Base-by-base conservation (phyloP, 2,329 filamentous ascomycete genomes). In the Xylariaceae sp. region DNA sequence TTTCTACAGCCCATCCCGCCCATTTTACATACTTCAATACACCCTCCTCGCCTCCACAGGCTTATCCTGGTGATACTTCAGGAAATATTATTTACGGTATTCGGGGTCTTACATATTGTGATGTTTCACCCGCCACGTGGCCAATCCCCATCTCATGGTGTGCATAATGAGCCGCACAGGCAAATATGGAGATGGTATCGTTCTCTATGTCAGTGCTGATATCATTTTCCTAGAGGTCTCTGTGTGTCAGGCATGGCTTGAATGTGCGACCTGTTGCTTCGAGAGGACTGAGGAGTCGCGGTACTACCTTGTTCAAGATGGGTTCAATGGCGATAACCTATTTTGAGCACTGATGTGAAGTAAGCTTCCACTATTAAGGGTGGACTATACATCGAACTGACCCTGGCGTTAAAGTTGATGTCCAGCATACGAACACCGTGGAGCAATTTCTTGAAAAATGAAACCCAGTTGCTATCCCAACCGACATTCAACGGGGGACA, bases 1-100 rank as follows among this genome's bases (percentile, higher is more conserved):
- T 5, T n/a, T 40, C 49, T 54, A 27, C 11, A 46, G 44, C 27
- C 44, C 22, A 39, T 46, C 39, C 17, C 44, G 17, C 18, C 39
- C 44, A 12, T 46, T n/a, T n/a, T n/a, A n/a, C 44, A 31, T 31
- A 39, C 32, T 46, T n/a, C n/a, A n/a, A n/a, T n/a, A n/a, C n/a
- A n/a, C n/a, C n/a, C n/a, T n/a, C n/a, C n/a, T n/a, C n/a, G n/a
- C 44, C 6, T 3, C n/a, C 12, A 17, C 19, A 15, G 44, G 44
- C 22, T 46, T 15, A 12, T 33, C 35, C 6, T 32, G 33, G 11
- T 7, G 44, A 30, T 46, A 46, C 2, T 46, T 39, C 2, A 5
- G 18, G 5, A 46, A 39, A 39, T 39, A 39, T 18, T 40, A 5
- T 15, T 14, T 11, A 11, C 39, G 39, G 39, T 40, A 19, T 19